phyloP scores from a whole-genome alignment of 345 rosid species.

The Cardamine occulta region DNA sequence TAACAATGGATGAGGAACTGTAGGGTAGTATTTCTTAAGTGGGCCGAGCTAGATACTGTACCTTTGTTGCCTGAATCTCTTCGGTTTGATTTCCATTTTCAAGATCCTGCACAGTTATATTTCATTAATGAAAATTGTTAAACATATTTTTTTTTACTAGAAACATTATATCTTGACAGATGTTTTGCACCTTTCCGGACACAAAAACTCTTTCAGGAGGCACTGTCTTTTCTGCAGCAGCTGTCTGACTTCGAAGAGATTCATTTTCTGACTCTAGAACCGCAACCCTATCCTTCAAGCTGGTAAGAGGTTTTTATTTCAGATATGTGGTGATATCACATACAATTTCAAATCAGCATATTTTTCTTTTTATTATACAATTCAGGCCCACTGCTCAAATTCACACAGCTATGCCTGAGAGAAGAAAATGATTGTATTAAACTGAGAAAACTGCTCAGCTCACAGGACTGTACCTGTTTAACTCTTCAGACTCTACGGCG shows the following conservation, averaged over 20 bases:
- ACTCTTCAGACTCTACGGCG: conserved; percentile 49
- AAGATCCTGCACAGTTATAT: conserved; percentile 44
- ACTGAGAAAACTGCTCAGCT: conserved; percentile 12
- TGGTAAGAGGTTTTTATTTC: conserved; percentile 32
- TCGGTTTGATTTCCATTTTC: conserved; percentile 52
- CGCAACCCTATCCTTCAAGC: conserved; percentile 52
- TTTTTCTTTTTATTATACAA: background rate
- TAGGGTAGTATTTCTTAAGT: conserved; percentile 27
- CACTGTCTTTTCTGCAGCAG: conserved; percentile 43
- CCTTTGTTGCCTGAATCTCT: conserved; percentile 50
- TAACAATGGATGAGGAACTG: conserved; percentile 21
- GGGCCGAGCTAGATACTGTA: conserved; percentile 14
- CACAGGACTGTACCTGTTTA: conserved; percentile 45
- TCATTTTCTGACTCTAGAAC: conserved; percentile 59
- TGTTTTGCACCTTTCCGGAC: conserved; percentile 46
- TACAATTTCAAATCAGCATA: conserved; percentile 9
- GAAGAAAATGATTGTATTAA: conserved; percentile 15
- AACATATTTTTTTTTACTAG: background rate
- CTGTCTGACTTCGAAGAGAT: conserved; percentile 45
- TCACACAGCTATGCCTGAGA: conserved; percentile 7
- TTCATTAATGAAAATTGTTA: conserved; percentile 25
- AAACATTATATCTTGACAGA: background rate
- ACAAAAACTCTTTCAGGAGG: conserved; percentile 39
- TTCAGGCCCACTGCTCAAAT: conserved; percentile 6
- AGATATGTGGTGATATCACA: conserved; percentile 5